Conservation (phyloP, 805 yeast genomes). For the Candida sithepensis region DNA sequence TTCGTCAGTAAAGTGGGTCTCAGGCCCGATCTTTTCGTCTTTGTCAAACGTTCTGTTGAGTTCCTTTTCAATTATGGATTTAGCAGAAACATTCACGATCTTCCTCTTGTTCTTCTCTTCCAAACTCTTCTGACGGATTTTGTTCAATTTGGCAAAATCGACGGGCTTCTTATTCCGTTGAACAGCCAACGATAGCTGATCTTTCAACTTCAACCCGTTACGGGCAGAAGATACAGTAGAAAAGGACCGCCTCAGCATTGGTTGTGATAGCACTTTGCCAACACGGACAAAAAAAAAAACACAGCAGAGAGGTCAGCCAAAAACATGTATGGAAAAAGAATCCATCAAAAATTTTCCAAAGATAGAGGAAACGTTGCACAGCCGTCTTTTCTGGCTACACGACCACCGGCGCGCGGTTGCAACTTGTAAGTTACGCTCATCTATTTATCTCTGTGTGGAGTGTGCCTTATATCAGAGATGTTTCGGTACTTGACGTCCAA, state of each 20-base stretch:
- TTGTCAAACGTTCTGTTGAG: conserved; percentile 17
- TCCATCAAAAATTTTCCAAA: too few species aligned
- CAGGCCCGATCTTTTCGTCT: conserved; percentile 20
- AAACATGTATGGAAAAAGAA: too few species aligned
- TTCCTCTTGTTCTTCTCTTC: conserved; percentile 20
- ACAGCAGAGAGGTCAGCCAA: too few species aligned
- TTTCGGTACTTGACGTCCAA: too few species aligned
- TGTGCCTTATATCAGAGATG: too few species aligned
- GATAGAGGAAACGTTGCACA: too few species aligned
- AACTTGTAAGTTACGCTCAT: background rate
- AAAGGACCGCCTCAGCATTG: background rate
- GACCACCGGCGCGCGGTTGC: too few species aligned
- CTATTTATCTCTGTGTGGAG: background rate
- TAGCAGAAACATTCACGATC: conserved; percentile 28
- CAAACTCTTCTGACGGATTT: background rate
- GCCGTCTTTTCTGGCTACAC: too few species aligned
- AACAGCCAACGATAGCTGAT: background rate
- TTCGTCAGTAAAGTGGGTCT: conserved; percentile 22
- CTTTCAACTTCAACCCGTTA: background rate
- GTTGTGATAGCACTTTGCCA: too few species aligned
- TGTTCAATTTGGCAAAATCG: background rate
- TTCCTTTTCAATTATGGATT: conserved; percentile 17
- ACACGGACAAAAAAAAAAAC: too few species aligned
- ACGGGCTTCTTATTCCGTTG: background rate
- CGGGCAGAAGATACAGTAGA: background rate